These are phyloP conservation scores for Neospermospora avenae DNA, from an alignment of 2,329 filamentous ascomycete genomes.

Conservation along the genomic window DNA sequence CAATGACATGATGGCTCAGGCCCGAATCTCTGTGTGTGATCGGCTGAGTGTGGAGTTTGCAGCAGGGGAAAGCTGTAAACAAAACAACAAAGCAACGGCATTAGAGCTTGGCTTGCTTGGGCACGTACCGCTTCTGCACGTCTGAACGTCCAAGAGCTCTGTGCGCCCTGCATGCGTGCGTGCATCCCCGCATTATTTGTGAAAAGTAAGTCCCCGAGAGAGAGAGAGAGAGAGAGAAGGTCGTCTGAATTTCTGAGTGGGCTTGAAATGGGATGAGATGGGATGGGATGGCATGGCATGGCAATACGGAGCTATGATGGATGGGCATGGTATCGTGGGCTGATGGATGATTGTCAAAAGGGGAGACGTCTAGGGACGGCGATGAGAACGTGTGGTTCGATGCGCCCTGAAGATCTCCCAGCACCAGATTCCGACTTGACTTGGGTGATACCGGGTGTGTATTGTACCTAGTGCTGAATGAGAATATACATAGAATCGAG, in stretches of 20 bases:
- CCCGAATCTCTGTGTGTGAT: neutral
- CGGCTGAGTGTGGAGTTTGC: neutral
- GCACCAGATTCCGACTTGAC: neutral
- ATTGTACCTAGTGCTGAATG: no score
- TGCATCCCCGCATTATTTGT: neutral
- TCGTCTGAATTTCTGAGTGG: conserved; percentile 4
- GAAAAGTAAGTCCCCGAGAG: conserved; percentile 7
- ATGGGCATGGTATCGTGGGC: no score
- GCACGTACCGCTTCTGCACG: conserved; percentile 9
- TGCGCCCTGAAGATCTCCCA: conserved; percentile 4
- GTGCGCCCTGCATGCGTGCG: neutral
- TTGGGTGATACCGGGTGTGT: neutral
- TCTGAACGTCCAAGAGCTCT: conserved; percentile 9
- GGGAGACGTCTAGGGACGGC: no score
- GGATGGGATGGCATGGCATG: neutral
- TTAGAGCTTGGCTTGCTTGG: neutral
- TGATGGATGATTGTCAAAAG: no score
- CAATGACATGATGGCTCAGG: neutral
- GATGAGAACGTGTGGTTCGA: neutral
- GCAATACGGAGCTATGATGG: neutral
- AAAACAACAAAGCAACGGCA: conserved; percentile 4
- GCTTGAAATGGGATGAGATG: neutral
- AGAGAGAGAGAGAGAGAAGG: neutral
- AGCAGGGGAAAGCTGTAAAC: conserved; percentile 2
- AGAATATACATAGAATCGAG: no score